Evolutionary conservation across 805 yeast species (phyloP).

Genomic region (Myxozyma udenii): DNA sequence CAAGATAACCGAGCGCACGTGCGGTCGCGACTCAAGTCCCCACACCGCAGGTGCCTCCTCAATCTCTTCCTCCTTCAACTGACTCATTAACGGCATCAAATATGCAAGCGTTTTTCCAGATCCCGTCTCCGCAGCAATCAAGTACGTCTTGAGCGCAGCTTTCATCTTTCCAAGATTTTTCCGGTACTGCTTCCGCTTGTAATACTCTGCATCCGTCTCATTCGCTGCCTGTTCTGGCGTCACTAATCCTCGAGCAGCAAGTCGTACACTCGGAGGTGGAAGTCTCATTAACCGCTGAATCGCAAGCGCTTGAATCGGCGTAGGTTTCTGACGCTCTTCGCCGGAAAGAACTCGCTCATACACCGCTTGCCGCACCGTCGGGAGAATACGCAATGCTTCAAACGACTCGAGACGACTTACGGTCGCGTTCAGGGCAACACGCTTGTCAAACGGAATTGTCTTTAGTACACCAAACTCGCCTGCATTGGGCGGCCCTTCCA

Average conservation of each 20-base stretch:
- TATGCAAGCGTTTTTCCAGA: slow-evolving; percentile 96
- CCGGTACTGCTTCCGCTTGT: slow-evolving; percentile 9
- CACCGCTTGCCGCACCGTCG: slow-evolving; percentile 62
- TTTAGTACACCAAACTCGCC: slow-evolving; percentile 36
- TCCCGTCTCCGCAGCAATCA: slow-evolving; percentile 95
- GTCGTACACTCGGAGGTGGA: slow-evolving; percentile 17
- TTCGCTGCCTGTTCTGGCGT: slow-evolving; percentile 1
- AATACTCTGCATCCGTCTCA: slow-evolving; percentile 22
- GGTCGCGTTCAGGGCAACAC: slow-evolving; percentile 41
- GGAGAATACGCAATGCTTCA: slow-evolving; percentile 62
- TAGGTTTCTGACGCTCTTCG: slow-evolving; percentile 46
- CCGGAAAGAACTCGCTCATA: slow-evolving; percentile 47
- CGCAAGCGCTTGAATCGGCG: slow-evolving; percentile 81
- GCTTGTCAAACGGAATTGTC: slow-evolving; percentile 32
- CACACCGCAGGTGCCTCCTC: slow-evolving; percentile 40
- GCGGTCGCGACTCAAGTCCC: slow-evolving; percentile 38
- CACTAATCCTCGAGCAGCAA: slow-evolving; percentile 3
- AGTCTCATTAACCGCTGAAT: slow-evolving; percentile 42
- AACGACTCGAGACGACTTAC: slow-evolving; percentile 57
- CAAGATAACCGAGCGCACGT: slow-evolving; percentile 69
- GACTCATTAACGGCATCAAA: slow-evolving; percentile 68
- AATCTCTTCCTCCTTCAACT: slow-evolving; percentile 57
- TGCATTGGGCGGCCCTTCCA: slow-evolving; percentile 35
- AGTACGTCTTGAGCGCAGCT: slow-evolving; percentile 55
- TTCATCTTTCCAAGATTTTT: slow-evolving; percentile 26